Evolutionary conservation across 164 flowering plant genomes (phyloP), one percentile per base, ranked within the genome.

Genomic region (Annona squamosa): DNA sequence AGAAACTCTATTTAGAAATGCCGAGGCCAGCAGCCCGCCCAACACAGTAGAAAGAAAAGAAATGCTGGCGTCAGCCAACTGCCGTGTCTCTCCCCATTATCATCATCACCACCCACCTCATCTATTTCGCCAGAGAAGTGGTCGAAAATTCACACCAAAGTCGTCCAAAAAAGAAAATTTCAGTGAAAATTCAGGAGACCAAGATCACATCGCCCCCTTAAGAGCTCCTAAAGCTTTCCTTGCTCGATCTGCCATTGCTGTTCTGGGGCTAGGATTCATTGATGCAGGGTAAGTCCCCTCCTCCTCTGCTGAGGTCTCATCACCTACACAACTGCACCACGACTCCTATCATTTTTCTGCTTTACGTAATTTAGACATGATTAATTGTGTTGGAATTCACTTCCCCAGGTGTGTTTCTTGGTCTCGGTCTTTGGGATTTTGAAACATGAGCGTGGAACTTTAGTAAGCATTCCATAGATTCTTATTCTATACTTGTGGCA

Each of bases 191-290:
- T 56, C 84, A 65, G 75, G 47, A 3, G 57, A 69, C 73, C 73
- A 74, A 74, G 42, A 69, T 37, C 74, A 76, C 73, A 68, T 70
- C 48, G 78, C 82, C 46, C 78, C 80, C 68, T 45, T 85, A 16
- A 85, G 68, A 75, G 63, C 85, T 43, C 70, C 90, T 5, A 87
- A 81, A 16, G 71, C 77, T 65, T 13, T 82, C 73, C 77, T 90
- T 47, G 81, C 88, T 72, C 84, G 79, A 72, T 77, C 93, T 78
- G 86, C 72, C 13, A 73, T 87, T 74, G 89, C 88, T 4, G 83
- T 93, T 52, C 72, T 89, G 12, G 90, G 86, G 10, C 71, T 93
- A 79, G 95, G 98, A 46, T 91, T 93, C 79, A 74, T 93, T 52
- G 97, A 93, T 83, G 95, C 97, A 10, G 98, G 98, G 97, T 91